Base-by-base conservation (phyloP, 345 rosid species). In the Lepidium aucheri region DNA sequence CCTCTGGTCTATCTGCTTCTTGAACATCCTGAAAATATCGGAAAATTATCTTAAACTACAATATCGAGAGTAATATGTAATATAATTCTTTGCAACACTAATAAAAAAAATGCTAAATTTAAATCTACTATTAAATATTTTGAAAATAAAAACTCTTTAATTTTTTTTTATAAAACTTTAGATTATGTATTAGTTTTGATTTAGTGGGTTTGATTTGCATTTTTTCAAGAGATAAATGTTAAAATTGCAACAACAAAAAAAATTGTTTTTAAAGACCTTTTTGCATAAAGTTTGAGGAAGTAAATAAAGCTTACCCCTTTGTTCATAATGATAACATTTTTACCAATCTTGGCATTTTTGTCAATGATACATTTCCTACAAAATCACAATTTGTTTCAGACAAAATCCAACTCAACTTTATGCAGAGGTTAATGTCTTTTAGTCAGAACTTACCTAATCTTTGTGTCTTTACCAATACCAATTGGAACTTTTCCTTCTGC, bases 291-390 rank as follows among this genome's bases (percentile, higher is more conserved):
- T 24, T 1, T 10, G 54, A 36, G 10, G 11, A 24, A 32, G 45
- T 22, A 60, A 15, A 42, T 28, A 54, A 70, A 56, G 50, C 96
- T 85, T 84, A 91, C 96, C 4, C 26, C 26, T 42, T 72, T 81
- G 82, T 91, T 91, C 53, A 78, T 76, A 58, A 91, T 88, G 63
- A 85, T 56, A 43, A 88, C 94, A 16, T 91, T 79, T 71, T 81
- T 82, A 43, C 94, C 97, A 3, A 88, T 88, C 68, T 74, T 86
- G 11, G 94, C 88, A 24, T 91, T 88, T 79, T 77, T 88, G 84
- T 88, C 91, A 44, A 91, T 88, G 67, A 91, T 89, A 59, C 95
- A 89, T 63, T 91, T 85, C 82, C 96, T 89, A 78, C 56, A 71
- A 30, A 40, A 65, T 16, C 24, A 46, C 14, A 9, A 4, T 17